Percentiles rank a stretch among this genome's conserved stretches.
Evolutionary conservation across 495 filamentous ascomycete species (phyloP).

Genomic region (Clohesyomyces aquaticus): DNA sequence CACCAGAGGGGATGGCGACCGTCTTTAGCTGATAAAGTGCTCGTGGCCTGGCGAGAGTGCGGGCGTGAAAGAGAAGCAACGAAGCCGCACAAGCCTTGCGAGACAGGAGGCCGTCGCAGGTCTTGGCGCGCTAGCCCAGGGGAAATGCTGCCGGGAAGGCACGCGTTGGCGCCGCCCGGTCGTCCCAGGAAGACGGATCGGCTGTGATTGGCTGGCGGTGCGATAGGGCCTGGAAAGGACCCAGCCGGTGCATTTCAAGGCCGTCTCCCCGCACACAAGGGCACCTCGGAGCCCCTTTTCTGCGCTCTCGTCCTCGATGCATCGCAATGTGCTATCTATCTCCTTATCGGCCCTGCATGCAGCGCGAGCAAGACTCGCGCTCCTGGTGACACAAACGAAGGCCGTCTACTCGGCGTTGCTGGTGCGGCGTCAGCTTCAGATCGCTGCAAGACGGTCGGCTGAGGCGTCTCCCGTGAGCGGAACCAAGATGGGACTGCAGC

Average conservation of each 20-base stretch:
- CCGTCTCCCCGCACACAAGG: too few species aligned
- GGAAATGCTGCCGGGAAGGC: constrained; percentile 7
- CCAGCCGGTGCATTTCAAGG: too few species aligned
- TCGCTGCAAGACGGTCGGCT: neutral
- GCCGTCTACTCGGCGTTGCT: neutral
- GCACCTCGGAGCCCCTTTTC: too few species aligned
- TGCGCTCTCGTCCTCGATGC: too few species aligned
- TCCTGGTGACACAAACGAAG: neutral
- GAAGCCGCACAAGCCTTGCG: constrained; percentile 6
- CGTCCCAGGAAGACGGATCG: constrained; percentile 17
- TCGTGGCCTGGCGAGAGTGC: too few species aligned
- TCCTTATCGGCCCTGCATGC: neutral
- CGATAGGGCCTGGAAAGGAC: neutral
- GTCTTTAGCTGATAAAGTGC: neutral
- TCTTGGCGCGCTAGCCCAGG: too few species aligned
- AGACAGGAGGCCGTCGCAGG: constrained; percentile 19
- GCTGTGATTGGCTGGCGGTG: constrained; percentile 25
- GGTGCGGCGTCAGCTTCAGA: constrained; percentile 1
- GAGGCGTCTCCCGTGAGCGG: neutral
- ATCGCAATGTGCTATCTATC: too few species aligned
- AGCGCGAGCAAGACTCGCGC: too few species aligned
- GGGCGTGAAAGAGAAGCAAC: neutral
- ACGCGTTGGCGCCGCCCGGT: neutral
- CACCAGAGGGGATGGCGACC: neutral
- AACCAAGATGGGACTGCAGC: neutral